Conservation (phyloP, 495 filamentous ascomycete species). For the Neurospora sp. region DNA sequence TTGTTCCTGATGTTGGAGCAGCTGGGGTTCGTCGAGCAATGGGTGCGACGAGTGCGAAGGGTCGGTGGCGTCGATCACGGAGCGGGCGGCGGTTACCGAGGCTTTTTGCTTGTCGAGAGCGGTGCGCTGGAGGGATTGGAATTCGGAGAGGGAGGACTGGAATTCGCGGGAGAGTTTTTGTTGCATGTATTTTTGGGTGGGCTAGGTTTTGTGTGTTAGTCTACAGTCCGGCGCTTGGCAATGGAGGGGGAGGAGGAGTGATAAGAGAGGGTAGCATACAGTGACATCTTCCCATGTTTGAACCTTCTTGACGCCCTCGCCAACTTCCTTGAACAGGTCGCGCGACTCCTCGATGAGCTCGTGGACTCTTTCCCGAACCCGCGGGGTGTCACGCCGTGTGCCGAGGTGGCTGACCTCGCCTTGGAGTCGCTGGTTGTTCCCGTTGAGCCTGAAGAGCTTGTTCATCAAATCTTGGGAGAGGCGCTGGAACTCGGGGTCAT, state of each 20-base stretch:
- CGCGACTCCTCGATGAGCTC: slow-evolving; percentile 76
- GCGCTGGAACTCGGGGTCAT: slow-evolving; percentile 85
- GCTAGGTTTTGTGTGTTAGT: slow-evolving; percentile 36
- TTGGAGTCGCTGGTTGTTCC: slow-evolving; percentile 71
- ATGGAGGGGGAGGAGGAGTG: neutral
- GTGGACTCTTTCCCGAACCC: slow-evolving; percentile 82
- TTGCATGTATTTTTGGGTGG: slow-evolving; percentile 80
- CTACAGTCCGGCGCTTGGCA: slow-evolving; percentile 5
- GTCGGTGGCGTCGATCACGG: slow-evolving; percentile 42
- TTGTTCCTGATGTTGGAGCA: slow-evolving; percentile 60
- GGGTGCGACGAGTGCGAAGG: slow-evolving; percentile 17
- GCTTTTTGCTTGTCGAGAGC: slow-evolving; percentile 89
- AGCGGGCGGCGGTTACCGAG: slow-evolving; percentile 66
- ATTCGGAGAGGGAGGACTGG: slow-evolving; percentile 73
- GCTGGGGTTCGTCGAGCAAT: slow-evolving; percentile 29
- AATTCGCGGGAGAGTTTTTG: slow-evolving; percentile 90
- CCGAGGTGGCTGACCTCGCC: slow-evolving; percentile 77
- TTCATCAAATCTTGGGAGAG: slow-evolving; percentile 73
- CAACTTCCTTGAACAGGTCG: slow-evolving; percentile 80
- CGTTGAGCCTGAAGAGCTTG: slow-evolving; percentile 76
- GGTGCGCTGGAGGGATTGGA: slow-evolving; percentile 78
- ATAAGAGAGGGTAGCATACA: slow-evolving; percentile 41
- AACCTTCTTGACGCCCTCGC: slow-evolving; percentile 86
- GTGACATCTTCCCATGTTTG: slow-evolving; percentile 86
- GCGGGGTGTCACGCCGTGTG: slow-evolving; percentile 81